Conservation (phyloP, 2,329 filamentous ascomycete genomes). For the Stagonosporopsis vannaccii region DNA sequence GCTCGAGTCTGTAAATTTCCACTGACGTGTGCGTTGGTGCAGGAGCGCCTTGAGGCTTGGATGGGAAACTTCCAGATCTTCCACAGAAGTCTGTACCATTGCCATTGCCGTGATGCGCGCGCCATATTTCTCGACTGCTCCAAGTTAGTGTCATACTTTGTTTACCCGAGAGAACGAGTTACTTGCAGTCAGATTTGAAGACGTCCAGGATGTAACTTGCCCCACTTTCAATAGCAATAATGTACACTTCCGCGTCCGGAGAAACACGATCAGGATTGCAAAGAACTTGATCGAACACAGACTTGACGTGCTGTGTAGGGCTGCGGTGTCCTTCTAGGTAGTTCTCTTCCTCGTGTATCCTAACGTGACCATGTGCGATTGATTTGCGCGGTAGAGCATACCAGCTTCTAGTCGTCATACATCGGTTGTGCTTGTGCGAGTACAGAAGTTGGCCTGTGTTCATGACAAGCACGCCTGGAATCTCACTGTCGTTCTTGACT, state of each 20-base stretch:
- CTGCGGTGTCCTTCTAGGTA: conserved; percentile 66
- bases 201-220: conserved; percentile 66
- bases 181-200: conserved; percentile 64
- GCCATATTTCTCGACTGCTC: conserved; percentile 36
- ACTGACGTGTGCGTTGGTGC: conserved; percentile 42
- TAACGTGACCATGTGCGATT: conserved; percentile 62
- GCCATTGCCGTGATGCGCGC: conserved; percentile 43
- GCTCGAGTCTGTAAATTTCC: conserved; percentile 33
- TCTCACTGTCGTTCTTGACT: conserved; percentile 25
- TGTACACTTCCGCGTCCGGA: conserved; percentile 65
- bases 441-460: conserved; percentile 82
- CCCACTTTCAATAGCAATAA: conserved; percentile 75
- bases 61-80: conserved; percentile 34
- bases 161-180: not conserved
- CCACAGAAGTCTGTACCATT: conserved; percentile 32
- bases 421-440: conserved; percentile 69
- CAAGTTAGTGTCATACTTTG: conserved; percentile 11
- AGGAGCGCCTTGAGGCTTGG: conserved; percentile 40
- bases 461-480: conserved; percentile 67
- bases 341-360: conserved; percentile 65
- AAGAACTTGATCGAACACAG: conserved; percentile 71
- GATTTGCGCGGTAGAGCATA: conserved; percentile 67
- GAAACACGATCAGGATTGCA: conserved; percentile 53
- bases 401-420: conserved; percentile 68
- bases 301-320: conserved; percentile 67